These are phyloP conservation scores for Panicum hallii DNA, from an alignment of 202 grass and related monocot genomes.

Conservation along the genomic window DNA sequence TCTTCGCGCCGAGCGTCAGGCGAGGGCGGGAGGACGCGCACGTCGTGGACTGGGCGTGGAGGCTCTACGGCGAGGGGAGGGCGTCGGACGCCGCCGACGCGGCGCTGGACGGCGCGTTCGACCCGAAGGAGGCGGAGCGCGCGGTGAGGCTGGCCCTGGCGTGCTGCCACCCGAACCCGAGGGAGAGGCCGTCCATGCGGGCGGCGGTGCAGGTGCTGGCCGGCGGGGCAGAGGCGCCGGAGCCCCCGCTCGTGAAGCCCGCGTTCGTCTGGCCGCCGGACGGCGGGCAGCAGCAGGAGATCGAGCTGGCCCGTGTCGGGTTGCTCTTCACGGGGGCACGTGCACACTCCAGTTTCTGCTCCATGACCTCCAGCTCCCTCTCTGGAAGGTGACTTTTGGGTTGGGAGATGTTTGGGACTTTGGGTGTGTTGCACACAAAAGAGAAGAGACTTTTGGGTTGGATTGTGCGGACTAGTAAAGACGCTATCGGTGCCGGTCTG, in stretches of 20 bases:
- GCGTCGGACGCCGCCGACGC: conserved; percentile 21
- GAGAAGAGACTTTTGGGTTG: too few relatives aligned
- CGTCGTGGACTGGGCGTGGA: conserved; percentile 59
- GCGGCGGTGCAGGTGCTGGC: conserved; percentile 55
- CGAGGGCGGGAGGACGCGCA: not conserved
- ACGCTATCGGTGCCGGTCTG: too few relatives aligned
- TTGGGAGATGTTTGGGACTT: too few relatives aligned
- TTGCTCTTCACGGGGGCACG: conserved; percentile 46
- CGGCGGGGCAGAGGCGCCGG: conserved; percentile 42
- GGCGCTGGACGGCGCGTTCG: not conserved
- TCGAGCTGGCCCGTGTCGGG: conserved; percentile 51
- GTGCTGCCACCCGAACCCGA: conserved; percentile 62
- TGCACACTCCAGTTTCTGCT: conserved; percentile 32
- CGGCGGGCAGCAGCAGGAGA: conserved; percentile 14
- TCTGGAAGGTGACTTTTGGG: conserved; percentile 41
- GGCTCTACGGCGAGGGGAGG: conserved; percentile 43
- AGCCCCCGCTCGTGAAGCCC: conserved; percentile 37
- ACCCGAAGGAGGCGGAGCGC: conserved; percentile 41
- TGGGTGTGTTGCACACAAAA: too few relatives aligned
- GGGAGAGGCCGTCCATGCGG: conserved; percentile 60
- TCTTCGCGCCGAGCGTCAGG: not conserved
- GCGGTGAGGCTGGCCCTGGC: conserved; percentile 60
- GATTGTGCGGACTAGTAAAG: too few relatives aligned
- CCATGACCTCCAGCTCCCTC: conserved; percentile 39
- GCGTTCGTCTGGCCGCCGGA: conserved; percentile 60